Evolutionary conservation across 225 moss, liverwort and hornwort species (phyloP).

Genomic region (Bryum argenteum): DNA sequence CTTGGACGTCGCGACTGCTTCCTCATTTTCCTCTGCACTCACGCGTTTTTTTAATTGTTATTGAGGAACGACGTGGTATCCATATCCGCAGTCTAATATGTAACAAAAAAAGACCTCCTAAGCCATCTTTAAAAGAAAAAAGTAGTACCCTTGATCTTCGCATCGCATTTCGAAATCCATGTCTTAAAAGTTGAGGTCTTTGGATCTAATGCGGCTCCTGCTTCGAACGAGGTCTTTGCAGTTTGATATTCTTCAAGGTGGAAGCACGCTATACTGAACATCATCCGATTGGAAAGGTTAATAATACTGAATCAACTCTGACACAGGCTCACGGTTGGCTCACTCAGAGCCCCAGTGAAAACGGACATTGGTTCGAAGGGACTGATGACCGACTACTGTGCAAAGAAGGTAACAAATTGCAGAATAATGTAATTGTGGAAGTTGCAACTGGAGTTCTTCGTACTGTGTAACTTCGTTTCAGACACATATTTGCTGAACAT

Average conservation of each 20-base stretch:
- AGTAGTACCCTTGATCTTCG: constrained; percentile 68
- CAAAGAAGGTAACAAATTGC: constrained; percentile 24
- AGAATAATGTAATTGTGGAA: neutral
- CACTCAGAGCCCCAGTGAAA: neutral
- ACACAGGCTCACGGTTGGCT: neutral
- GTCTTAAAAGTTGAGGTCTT: constrained; percentile 54
- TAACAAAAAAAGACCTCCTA: neutral
- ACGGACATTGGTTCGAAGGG: neutral
- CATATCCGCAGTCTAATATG: neutral
- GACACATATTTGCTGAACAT: neutral
- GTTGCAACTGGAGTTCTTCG: neutral
- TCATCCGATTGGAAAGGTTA: neutral
- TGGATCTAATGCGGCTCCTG: constrained; percentile 68
- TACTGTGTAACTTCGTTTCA: neutral
- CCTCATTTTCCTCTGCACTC: constrained; percentile 47
- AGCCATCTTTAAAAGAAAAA: neutral
- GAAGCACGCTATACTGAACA: constrained; percentile 76
- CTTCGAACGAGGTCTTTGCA: constrained; percentile 80
- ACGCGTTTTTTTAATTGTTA: neutral
- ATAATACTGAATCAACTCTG: neutral
- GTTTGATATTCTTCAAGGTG: constrained; percentile 78
- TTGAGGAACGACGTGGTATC: neutral
- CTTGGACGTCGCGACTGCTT: constrained; percentile 34
- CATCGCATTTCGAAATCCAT: constrained; percentile 78
- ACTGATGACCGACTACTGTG: neutral